Percentiles rank a stretch among this genome's conserved stretches.
phyloP scores from a whole-genome alignment of 2,329 filamentous ascomycete genomes.

The Pseudofabraea citricarpa region DNA sequence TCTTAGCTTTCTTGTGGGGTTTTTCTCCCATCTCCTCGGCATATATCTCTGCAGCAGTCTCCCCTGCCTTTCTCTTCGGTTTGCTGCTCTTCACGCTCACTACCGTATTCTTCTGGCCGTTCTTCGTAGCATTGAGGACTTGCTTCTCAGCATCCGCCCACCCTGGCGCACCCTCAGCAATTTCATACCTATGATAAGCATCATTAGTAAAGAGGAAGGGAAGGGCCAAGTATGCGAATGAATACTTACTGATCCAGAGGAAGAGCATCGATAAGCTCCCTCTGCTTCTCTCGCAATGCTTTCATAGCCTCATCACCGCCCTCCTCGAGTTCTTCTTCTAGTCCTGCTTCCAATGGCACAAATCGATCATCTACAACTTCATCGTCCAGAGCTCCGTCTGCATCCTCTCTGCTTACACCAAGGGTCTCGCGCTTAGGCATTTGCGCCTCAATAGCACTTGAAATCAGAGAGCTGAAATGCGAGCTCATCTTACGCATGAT shows the following conservation, averaged over 20 bases:
- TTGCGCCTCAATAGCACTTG: conserved; percentile 65
- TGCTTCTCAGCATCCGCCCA: conserved; percentile 74
- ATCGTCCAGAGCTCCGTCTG: conserved; percentile 62
- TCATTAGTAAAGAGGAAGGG: no score
- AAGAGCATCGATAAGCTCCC: conserved; percentile 83
- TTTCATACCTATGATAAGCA: conserved; percentile 64
- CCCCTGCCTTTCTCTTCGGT: conserved; percentile 66
- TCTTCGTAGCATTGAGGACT: conserved; percentile 53
- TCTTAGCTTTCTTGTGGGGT: conserved; percentile 51
- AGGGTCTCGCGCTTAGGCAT: conserved; percentile 54
- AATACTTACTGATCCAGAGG: conserved; percentile 75
- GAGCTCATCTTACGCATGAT: conserved; percentile 81
- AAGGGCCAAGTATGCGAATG: conserved; percentile 1
- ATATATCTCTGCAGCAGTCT: conserved; percentile 56
- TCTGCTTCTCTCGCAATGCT: conserved; percentile 72
- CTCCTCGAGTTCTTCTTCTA: conserved; percentile 81
- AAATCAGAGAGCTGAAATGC: conserved; percentile 71
- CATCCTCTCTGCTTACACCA: conserved; percentile 54
- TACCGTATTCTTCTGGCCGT: conserved; percentile 52
- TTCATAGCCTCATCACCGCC: conserved; percentile 72
- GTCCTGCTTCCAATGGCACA: conserved; percentile 61
- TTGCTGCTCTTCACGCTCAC: conserved; percentile 82
- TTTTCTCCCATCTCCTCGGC: conserved; percentile 52
- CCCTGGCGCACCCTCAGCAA: conserved; percentile 54
- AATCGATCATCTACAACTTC: conserved; percentile 63